A percentile compares a stretch with the other conserved stretches of the same genome.
Conservation (phyloP, 257 asterid species). For the Jasminum sambac region DNA sequence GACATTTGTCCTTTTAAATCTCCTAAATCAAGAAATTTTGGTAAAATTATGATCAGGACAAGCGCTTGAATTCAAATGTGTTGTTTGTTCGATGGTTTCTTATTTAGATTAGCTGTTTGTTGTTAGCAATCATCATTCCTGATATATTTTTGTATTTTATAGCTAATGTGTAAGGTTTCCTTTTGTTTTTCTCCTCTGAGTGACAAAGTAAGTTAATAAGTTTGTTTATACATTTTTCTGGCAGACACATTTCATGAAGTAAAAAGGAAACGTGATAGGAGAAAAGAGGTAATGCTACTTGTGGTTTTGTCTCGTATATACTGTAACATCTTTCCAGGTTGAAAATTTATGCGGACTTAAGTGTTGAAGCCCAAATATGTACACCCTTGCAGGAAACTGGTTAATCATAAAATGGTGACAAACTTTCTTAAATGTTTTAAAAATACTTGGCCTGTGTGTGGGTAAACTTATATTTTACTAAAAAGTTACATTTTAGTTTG, state of each 20-base stretch:
- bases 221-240: slow-evolving; percentile 20
- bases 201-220: slow-evolving; percentile 25
- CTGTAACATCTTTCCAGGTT: background rate
- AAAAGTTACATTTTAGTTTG: no score
- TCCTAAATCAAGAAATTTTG: slow-evolving; percentile 7
- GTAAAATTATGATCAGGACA: background rate
- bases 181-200: background rate
- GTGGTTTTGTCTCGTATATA: background rate
- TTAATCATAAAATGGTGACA: background rate
- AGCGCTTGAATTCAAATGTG: background rate
- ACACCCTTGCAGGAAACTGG: background rate
- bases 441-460: background rate
- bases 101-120: background rate
- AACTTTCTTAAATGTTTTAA: background rate
- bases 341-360: background rate
- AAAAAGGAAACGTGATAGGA: slow-evolving; percentile 72
- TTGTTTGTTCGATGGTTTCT: slow-evolving; percentile 12
- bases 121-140: background rate
- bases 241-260: slow-evolving; percentile 94
- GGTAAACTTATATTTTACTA: no score
- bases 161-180: background rate
- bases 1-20: background rate
- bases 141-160: background rate
- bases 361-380: background rate
- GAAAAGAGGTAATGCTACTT: slow-evolving; percentile 64